Base-by-base conservation (phyloP, 2,329 filamentous ascomycete genomes). In the Aspergillus piperis region DNA sequence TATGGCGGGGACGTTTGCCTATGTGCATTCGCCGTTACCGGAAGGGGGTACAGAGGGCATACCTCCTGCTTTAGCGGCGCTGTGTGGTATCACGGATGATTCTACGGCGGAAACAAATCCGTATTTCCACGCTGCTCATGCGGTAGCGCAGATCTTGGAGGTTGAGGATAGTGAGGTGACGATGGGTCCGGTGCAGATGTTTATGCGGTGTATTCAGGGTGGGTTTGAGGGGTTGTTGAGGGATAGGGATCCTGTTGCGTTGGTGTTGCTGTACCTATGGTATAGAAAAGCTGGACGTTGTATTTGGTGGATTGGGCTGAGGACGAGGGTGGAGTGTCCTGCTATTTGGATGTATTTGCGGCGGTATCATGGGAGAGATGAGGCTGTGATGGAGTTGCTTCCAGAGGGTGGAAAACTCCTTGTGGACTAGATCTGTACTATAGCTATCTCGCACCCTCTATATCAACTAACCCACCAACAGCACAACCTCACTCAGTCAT, bases 271-370 rank as follows among this genome's bases (percentile, higher is more conserved):
- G 0, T 79, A 78, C 62, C 58, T 80, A 3, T 81, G 78, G 79
- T 81, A 80, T 49, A 66, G 68, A 19, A 80, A 79, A 65, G 70
- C 72, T 57, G 53, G 77, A 38, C 71, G 71, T 15, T 70, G 70
- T 66, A 73, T 80, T 62, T 81, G 79, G 79, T 81, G 78, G 77
- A 74, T 81, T 60, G 73, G 73, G 19, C 68, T 80, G 0, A 70
- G 79, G 36, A 76, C 78, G 1, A 71, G 71, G 54, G 71, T 81
- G 38, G 80, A 81, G 64, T 75, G 75, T 47, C 76, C 75, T 38
- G 70, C 78, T n/a, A 81, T 81, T 44, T 70, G 70, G 58, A 61
- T 60, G 11, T 81, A 81, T 47, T 60, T 81, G 3, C 65, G 38
- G 2, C 57, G 66, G 2, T 66, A 77, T 68, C 73, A 80, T 19